These are phyloP conservation scores for Beauveria sp. DNA, from an alignment of 2,329 filamentous ascomycete genomes.

Conservation along the genomic window DNA sequence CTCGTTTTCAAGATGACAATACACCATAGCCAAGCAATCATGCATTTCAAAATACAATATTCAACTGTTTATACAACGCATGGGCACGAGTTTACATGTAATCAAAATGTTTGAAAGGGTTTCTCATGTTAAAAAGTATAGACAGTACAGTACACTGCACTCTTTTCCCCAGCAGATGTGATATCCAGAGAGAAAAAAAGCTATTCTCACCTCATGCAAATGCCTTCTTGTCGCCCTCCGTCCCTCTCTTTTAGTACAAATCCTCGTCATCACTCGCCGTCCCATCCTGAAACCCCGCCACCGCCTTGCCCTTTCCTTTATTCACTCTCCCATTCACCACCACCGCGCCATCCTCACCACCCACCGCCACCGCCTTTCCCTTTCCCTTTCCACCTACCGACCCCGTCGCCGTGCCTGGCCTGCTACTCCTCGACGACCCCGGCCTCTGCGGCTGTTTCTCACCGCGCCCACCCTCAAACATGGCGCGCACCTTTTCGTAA, in stretches of 20 bases:
- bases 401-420: slow-evolving; percentile 15
- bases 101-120: background rate
- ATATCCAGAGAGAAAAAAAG: background rate
- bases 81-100: background rate
- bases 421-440: slow-evolving; percentile 29
- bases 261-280: slow-evolving; percentile 51
- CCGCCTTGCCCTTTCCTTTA: slow-evolving; percentile 52
- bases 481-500: slow-evolving; percentile 74
- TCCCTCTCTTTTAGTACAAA: slow-evolving; percentile 38
- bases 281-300: slow-evolving; percentile 43
- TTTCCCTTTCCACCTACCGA: slow-evolving; percentile 18
- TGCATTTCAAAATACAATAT: background rate
- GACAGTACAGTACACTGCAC: background rate
- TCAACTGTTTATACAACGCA: background rate
- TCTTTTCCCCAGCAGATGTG: background rate
- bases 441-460: slow-evolving; percentile 22
- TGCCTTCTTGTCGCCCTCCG: background rate
- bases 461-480: slow-evolving; percentile 61
- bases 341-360: slow-evolving; percentile 27
- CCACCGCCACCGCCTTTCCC: slow-evolving; percentile 29
- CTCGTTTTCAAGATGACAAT: background rate
- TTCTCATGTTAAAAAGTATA: background rate
- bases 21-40: slow-evolving; percentile 10
- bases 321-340: slow-evolving; percentile 22
- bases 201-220: background rate